Evolutionary conservation across 2,329 filamentous ascomycete species (phyloP), one percentile per base, ranked within the genome.

Genomic region (Teratosphaeria nubilosa): DNA sequence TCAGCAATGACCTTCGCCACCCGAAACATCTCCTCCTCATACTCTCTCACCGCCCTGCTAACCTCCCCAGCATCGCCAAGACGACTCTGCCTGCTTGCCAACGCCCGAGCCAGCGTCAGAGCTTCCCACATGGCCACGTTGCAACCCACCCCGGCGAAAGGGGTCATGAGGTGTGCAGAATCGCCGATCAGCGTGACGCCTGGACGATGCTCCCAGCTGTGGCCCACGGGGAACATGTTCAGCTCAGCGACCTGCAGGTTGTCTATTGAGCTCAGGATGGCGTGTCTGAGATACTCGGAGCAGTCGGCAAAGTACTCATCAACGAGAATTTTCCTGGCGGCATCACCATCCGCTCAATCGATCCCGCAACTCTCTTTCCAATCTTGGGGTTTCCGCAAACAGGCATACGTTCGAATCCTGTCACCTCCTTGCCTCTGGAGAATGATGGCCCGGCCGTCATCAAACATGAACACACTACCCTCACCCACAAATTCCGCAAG

Each of bases 71-170:
- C 13, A 41, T 41, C 34, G 3, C 16, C 34, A 41, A 41, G 34
- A 41, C 34, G 14, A 41, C 5, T 11, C 34, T 41, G 13, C 34
- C 34, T 41, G 34, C 34, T 14, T 11, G 16, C 34, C 34, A 41
- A n/a, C 34, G 34, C 13, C 13, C 11, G 11, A 41, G 34, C 34
- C 34, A 41, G 34, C 5, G 13, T 41, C 11, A 16, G 14, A 41
- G 34, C 34, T 14, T 41, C 34, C 34, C 10, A 41, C 34, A 41
- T 41, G 14, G 34, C 34, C 13, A 14, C 13, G 34, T 41, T 41
- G 30, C 83, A 81, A 1, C 82, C 82, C 58, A 82, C 81, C 7
- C 82, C 82, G 60, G 79, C 82, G 61, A 80, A 82, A 0, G 80
- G 80, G 1, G 78, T 58, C 80, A 83, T 83, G 27, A 83, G 65